phyloP scores from a whole-genome alignment of 768 basidiomycete species.

The Tricholoma saponaceum region DNA sequence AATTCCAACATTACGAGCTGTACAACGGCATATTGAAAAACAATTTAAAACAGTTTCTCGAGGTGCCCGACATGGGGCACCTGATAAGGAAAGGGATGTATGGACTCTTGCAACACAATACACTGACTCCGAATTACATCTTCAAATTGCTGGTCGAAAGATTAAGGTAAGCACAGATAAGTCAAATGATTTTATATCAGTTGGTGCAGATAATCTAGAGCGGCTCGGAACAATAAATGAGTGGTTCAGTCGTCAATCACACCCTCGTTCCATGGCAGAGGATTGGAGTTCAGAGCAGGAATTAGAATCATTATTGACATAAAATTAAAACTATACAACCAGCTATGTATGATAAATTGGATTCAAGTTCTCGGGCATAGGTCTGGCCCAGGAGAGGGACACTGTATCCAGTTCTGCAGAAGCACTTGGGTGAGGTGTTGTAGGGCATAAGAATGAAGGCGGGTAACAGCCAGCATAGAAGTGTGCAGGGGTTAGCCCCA shows the following conservation, averaged over 20 bases:
- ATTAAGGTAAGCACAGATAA: background rate
- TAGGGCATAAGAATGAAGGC: background rate
- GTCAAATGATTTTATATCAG: background rate
- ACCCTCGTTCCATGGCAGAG: constrained; percentile 4
- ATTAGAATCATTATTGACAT: background rate
- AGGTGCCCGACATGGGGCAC: constrained; percentile 22
- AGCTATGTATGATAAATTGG: too few relatives aligned
- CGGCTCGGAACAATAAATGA: background rate
- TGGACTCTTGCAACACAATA: background rate
- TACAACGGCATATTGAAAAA: constrained; percentile 22
- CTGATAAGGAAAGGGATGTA: constrained; percentile 17
- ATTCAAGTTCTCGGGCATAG: too few relatives aligned
- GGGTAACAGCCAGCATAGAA: background rate
- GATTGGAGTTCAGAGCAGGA: constrained; percentile 2
- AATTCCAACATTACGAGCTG: constrained; percentile 21
- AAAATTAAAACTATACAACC: too few relatives aligned
- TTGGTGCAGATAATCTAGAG: background rate
- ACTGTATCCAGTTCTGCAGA: too few relatives aligned
- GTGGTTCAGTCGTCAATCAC: background rate
- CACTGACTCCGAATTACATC: background rate
- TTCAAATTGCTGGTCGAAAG: background rate
- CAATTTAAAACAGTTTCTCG: constrained; percentile 20
- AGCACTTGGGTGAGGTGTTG: too few relatives aligned
- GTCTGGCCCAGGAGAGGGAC: too few relatives aligned
- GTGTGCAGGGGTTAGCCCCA: background rate